Conservation (phyloP, 208 protist genomes). For the Paratrypanosoma confusum region DNA sequence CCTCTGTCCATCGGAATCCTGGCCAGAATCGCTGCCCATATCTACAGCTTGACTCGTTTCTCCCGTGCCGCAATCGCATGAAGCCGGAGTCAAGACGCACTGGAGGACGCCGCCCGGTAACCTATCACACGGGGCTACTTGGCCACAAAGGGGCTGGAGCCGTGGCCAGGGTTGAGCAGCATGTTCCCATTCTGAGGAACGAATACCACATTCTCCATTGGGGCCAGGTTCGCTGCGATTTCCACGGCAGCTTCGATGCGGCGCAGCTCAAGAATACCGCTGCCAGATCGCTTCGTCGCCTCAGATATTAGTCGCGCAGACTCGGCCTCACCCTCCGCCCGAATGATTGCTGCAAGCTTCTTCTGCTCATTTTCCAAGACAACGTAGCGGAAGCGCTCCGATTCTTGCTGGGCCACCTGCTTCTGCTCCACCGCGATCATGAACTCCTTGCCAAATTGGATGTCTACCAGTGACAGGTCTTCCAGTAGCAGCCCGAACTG, state of each 20-base stretch:
- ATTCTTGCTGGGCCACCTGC: constrained; percentile 97
- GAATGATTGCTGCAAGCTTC: constrained; percentile 86
- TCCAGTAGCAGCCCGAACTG: constrained; percentile 97
- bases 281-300: constrained; percentile 65
- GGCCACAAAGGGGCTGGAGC: too few relatives aligned
- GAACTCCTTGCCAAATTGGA: constrained; percentile 93
- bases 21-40: too few relatives aligned
- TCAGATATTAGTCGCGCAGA: constrained; percentile 89
- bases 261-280: constrained; percentile 88
- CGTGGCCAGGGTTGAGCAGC: constrained; percentile 68
- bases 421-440: constrained; percentile 94
- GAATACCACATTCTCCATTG: constrained; percentile 76
- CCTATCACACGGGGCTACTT: too few relatives aligned
- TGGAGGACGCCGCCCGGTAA: too few relatives aligned
- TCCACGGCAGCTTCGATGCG: constrained; percentile 95
- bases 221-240: constrained; percentile 83
- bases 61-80: too few relatives aligned
- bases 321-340: constrained; percentile 91
- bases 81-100: too few relatives aligned
- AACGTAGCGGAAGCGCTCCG: constrained; percentile 91
- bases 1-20: too few relatives aligned
- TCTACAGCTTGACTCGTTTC: too few relatives aligned
- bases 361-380: constrained; percentile 94
- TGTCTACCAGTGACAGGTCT: constrained; percentile 96
- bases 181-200: constrained; percentile 55